Base-by-base conservation (phyloP, 176 grass and related monocot genomes). In the Hyparrhenia diplandra region DNA sequence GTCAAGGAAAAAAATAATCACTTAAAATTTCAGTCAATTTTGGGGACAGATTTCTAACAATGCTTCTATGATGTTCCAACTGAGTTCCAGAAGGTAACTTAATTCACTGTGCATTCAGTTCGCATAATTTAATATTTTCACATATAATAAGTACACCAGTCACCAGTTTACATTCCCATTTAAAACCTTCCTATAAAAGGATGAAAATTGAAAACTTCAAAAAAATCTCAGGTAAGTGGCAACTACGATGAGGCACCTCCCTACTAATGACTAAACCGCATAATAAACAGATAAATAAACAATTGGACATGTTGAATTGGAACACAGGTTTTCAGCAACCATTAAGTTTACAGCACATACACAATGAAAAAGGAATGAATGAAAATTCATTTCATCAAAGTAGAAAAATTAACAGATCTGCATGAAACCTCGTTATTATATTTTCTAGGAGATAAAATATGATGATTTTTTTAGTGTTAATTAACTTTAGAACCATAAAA, bases 1-100 rank as follows among this genome's bases (percentile, higher is more conserved):
- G 92, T 63, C 2, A 32, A 32, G 31, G 31, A 4, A 32, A 32
- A 32, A 64, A 64, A 42, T 51, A 13, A 11, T 1, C 21, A 58
- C 45, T 47, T 30, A 9, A 9, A 51, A 29, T 47, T 71, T 32
- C n/a, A 4, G 35, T 42, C 7, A 0, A 0, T 31, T 67, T 55
- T 73, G 8, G 21, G 66, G 20, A 62, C 3, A 0, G 7, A 39
- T 65, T 45, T 72, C 6, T 59, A 41, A 45, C 35, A 9, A 52
- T 60, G 21, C 52, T 80, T 88, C 17, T 42, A 74, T 79, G 35
- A 79, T 74, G 18, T 68, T 80, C 12, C 18, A 39, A 41, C 60
- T 51, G 67, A 69, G 51, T 74, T 80, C 7, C 61, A 52, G 58
- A 69, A 75, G 47, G 61, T 14, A 59, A 87, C 55, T 5, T 6